Evolutionary conservation across 352 stramenopile species (phyloP).

Genomic region (Phytophthora citrophthora): DNA sequence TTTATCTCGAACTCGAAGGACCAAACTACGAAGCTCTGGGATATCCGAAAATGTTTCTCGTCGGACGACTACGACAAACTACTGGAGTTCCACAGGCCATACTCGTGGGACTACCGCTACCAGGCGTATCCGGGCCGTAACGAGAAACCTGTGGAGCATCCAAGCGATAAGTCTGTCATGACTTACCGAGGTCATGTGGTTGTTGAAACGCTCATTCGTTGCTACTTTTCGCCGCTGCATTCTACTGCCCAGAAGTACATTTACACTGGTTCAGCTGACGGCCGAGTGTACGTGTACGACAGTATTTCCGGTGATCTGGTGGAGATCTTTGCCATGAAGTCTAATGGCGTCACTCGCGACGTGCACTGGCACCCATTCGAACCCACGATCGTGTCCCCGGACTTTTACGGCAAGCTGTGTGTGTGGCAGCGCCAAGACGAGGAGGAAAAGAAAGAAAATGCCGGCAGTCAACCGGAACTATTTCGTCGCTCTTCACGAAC

Average conservation of each 20-base stretch:
- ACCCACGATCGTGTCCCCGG: conserved; percentile 80
- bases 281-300: conserved; percentile 87
- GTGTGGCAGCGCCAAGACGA: conserved; percentile 76
- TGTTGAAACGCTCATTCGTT: conserved; percentile 85
- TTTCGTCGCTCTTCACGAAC: too few relatives aligned
- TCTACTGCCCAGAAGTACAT: conserved; percentile 89
- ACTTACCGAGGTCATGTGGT: conserved; percentile 85
- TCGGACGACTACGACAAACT: conserved; percentile 51
- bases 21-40: conserved; percentile 86
- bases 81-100: conserved; percentile 54
- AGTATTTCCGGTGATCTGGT: conserved; percentile 71
- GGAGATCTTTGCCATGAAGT: conserved; percentile 82
- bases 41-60: conserved; percentile 80
- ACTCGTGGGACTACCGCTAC: conserved; percentile 86
- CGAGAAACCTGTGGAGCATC: conserved; percentile 61
- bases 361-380: conserved; percentile 87
- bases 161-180: conserved; percentile 80
- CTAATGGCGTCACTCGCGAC: conserved; percentile 81
- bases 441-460: conserved; percentile 8
- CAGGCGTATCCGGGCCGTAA: conserved; percentile 78
- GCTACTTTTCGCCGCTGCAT: conserved; percentile 87
- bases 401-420: conserved; percentile 89
- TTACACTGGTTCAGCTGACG: conserved; percentile 84
- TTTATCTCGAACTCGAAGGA: conserved; percentile 91
- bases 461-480: not conserved